phyloP scores from a whole-genome alignment of 2,329 filamentous ascomycete genomes.

The Samsoniella hepiali region DNA sequence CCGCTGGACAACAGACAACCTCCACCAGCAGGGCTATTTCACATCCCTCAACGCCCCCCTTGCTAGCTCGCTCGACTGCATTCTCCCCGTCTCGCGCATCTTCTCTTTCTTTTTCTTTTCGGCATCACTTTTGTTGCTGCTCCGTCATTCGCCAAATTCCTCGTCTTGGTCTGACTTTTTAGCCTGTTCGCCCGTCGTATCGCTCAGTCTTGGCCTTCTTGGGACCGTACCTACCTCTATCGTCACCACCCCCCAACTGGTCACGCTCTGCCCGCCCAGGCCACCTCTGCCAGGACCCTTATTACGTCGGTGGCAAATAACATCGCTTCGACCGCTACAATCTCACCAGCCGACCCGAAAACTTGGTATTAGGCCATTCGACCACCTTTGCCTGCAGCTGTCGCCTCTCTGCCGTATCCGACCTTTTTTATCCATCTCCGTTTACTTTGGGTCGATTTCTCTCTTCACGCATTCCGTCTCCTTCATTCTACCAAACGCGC shows the following conservation, averaged over 20 bases:
- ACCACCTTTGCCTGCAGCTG: neutral
- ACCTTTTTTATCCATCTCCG: neutral
- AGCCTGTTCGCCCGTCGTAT: neutral
- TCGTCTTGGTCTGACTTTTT: neutral
- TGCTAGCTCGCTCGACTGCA: conserved; percentile 1
- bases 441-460: neutral
- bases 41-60: conserved; percentile 9
- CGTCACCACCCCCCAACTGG: conserved; percentile 2
- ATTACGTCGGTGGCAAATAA: conserved; percentile 19
- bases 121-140: neutral
- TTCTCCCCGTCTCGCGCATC: neutral
- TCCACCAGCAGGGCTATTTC: neutral
- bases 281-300: conserved; percentile 13
- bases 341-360: too few species aligned
- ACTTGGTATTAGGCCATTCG: too few species aligned
- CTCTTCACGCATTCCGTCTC: neutral
- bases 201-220: neutral
- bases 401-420: neutral
- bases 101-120: neutral
- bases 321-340: neutral
- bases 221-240: neutral
- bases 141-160: neutral
- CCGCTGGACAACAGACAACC: neutral
- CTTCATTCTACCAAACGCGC: neutral
- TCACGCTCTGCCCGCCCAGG: conserved; percentile 10